Percentiles rank a stretch among this genome's conserved stretches.
Conservation (phyloP, 1,284 basidiomycete genomes). For the Microbotryum intermedium region DNA sequence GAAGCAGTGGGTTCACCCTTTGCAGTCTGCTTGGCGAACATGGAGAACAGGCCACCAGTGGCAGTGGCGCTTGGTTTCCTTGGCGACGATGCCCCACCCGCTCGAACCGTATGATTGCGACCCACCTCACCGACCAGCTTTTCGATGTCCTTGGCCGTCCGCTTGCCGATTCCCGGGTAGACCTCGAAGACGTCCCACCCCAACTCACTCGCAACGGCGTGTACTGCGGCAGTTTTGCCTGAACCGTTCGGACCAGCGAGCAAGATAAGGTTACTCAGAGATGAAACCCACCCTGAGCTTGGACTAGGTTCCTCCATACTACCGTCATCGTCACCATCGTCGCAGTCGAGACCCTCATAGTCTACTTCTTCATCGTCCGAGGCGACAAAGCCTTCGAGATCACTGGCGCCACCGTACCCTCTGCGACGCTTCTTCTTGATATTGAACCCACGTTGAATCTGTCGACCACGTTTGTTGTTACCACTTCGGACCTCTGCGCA, state of each 20-base stretch:
- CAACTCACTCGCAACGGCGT: constrained; percentile 85
- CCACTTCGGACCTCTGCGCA: constrained; percentile 9
- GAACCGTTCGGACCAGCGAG: constrained; percentile 71
- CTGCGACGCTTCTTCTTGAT: constrained; percentile 28
- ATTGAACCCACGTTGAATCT: constrained; percentile 16
- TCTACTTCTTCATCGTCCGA: constrained; percentile 34
- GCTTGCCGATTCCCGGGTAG: constrained; percentile 83
- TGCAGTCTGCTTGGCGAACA: constrained; percentile 5
- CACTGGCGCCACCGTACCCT: constrained; percentile 33
- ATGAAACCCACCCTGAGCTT: constrained; percentile 38
- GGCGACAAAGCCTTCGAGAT: constrained; percentile 37
- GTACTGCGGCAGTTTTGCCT: constrained; percentile 87
- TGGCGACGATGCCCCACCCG: constrained; percentile 6
- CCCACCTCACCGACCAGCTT: constrained; percentile 84
- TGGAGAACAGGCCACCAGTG: constrained; percentile 2
- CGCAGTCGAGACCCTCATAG: constrained; percentile 41
- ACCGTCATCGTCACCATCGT: constrained; percentile 24
- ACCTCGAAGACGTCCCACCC: constrained; percentile 97
- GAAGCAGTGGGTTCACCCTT: background rate
- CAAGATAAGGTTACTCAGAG: constrained; percentile 73
- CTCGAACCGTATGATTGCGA: constrained; percentile 70
- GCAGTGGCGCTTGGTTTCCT: constrained; percentile 4
- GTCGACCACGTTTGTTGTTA: constrained; percentile 15
- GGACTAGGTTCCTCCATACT: constrained; percentile 11
- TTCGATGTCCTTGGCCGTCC: constrained; percentile 69